These are phyloP conservation scores for Flaveria brownii DNA, from an alignment of 129 eudicot genomes.

Conservation along the genomic window DNA sequence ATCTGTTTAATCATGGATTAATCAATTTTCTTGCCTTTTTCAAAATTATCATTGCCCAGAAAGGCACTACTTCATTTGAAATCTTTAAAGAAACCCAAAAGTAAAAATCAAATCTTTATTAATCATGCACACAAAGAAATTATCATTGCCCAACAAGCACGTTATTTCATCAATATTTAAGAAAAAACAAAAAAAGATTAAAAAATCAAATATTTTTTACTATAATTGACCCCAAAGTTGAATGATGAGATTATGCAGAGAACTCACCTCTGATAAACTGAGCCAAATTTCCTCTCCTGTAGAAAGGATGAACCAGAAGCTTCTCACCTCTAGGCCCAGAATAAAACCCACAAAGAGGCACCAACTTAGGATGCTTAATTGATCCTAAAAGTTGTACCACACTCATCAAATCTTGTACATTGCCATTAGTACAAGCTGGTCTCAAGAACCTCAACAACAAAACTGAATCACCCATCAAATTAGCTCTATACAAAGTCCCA, in stretches of 20 bases:
- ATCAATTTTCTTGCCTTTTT: not conserved
- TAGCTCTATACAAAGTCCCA: conserved; percentile 83
- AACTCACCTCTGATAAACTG: conserved; percentile 72
- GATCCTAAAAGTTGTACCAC: conserved; percentile 65
- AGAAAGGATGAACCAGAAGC: conserved; percentile 88
- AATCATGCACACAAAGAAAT: conserved; percentile 15
- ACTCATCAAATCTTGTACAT: conserved; percentile 54
- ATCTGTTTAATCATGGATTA: not conserved
- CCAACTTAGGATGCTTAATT: conserved; percentile 81
- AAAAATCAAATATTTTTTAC: conserved; percentile 12
- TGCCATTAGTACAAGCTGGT: conserved; percentile 72
- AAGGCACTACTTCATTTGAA: not conserved
- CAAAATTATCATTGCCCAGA: conserved; percentile 19
- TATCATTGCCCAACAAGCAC: not conserved
- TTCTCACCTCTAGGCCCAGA: conserved; percentile 92
- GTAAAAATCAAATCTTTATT: conserved; percentile 19
- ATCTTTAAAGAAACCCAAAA: conserved; percentile 13
- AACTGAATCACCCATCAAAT: conserved; percentile 51
- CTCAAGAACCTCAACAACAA: conserved; percentile 81
- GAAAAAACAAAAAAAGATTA: not conserved
- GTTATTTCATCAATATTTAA: not conserved
- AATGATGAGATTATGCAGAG: conserved; percentile 3
- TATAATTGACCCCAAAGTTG: not conserved
- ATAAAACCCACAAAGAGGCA: conserved; percentile 82
- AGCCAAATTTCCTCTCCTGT: conserved; percentile 63